These are phyloP conservation scores for Neurospora sp. DNA, from an alignment of 495 filamentous ascomycete genomes.

Conservation along the genomic window DNA sequence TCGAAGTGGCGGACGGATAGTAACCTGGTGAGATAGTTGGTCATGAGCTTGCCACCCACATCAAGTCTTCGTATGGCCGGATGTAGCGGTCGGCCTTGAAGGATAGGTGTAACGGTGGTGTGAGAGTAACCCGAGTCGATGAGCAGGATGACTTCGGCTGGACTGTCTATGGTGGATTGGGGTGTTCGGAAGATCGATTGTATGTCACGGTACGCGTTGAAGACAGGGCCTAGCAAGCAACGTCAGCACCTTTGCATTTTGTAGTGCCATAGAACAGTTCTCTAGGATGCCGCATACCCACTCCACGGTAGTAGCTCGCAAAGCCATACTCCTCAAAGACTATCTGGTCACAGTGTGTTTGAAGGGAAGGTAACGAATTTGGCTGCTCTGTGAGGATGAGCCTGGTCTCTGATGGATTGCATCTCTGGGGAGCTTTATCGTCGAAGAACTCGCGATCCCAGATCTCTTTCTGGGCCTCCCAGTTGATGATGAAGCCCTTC, in stretches of 20 bases:
- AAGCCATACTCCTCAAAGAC: slow-evolving; percentile 99
- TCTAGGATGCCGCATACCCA: slow-evolving; percentile 42
- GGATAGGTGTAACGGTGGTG: slow-evolving; percentile 82
- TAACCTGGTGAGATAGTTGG: slow-evolving; percentile 87
- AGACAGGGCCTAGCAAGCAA: slow-evolving; percentile 35
- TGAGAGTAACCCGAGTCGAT: slow-evolving; percentile 91
- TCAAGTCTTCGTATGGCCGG: slow-evolving; percentile 77
- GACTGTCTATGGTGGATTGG: slow-evolving; percentile 34
- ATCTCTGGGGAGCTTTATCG: slow-evolving; percentile 52
- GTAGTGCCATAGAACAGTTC: not conserved
- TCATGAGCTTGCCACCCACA: slow-evolving; percentile 84
- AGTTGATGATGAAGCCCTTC: slow-evolving; percentile 92
- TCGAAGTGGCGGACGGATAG: slow-evolving; percentile 87
- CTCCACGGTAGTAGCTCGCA: slow-evolving; percentile 65
- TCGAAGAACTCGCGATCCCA: slow-evolving; percentile 90
- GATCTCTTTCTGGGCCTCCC: slow-evolving; percentile 92
- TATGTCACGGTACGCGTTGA: slow-evolving; percentile 81
- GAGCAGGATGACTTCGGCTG: slow-evolving; percentile 74
- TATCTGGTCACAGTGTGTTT: slow-evolving; percentile 89
- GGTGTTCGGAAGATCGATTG: slow-evolving; percentile 49
- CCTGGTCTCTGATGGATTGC: slow-evolving; percentile 71
- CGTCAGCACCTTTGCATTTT: not conserved
- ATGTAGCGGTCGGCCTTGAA: slow-evolving; percentile 72
- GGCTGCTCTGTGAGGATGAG: slow-evolving; percentile 82
- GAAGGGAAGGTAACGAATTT: slow-evolving; percentile 71